Evolutionary conservation across 1,284 basidiomycete species (phyloP).

Genomic region (Pseudozyma pruni): DNA sequence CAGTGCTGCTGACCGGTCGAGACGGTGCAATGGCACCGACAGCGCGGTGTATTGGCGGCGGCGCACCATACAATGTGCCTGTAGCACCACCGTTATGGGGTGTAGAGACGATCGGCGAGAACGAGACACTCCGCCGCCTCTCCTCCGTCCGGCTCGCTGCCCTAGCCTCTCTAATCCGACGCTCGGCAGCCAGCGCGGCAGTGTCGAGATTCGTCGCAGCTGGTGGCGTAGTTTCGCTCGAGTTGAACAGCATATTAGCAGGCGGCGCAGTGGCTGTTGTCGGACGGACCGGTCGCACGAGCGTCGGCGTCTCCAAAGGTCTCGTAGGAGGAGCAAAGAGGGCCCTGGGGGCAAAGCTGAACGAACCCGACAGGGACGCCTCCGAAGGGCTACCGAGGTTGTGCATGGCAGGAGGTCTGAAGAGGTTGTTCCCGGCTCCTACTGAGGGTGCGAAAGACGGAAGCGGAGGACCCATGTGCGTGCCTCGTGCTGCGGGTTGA

Average conservation of each 20-base stretch:
- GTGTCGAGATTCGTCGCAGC: constrained; percentile 18
- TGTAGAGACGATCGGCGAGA: constrained; percentile 3
- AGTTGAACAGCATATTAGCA: neutral
- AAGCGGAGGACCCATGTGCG: neutral
- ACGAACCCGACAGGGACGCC: constrained; percentile 5
- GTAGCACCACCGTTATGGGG: neutral
- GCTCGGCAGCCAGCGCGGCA: constrained; percentile 20
- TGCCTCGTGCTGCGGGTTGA: neutral
- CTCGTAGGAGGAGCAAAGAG: constrained; percentile 1
- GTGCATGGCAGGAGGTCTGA: neutral
- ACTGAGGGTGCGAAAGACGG: neutral
- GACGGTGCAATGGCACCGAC: neutral
- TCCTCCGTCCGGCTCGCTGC: neutral
- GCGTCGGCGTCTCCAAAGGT: no score
- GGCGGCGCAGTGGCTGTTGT: constrained; percentile 1
- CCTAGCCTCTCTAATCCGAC: constrained; percentile 10
- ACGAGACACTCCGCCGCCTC: neutral
- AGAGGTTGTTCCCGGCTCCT: neutral
- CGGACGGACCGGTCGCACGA: neutral
- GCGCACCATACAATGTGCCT: neutral
- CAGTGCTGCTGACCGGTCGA: neutral
- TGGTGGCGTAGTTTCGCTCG: neutral
- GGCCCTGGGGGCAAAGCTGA: constrained; percentile 8
- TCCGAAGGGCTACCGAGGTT: neutral
- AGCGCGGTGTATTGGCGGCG: neutral